Evolutionary conservation across 1,139 yeast genomes (phyloP), one percentile per base, ranked within the genome.

Genomic region (Pichia cactophila): DNA sequence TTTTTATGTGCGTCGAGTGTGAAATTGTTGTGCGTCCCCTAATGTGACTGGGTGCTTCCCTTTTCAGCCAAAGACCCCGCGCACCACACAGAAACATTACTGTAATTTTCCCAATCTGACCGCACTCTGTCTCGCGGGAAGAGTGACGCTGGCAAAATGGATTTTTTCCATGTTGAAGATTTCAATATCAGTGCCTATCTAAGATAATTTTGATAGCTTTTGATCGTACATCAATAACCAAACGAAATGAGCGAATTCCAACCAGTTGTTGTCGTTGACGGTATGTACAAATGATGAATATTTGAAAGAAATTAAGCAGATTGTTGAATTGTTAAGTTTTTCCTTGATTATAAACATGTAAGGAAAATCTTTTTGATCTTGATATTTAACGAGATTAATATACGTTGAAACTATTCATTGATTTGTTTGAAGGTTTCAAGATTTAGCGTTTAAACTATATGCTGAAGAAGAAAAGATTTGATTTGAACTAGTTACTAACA

Each of bases 211-310:
- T 35, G 20, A 35, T 17, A 35, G 35, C 35, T 31, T 31, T 31
- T 31, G 38, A 35, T 4, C 14, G 38, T 35, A 35, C 38, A 35
- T 35, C 38, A 35, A 43, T 44, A 45, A 33, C 43, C 48, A 48
- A 26, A 41, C 51, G 57, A 71, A 66, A 87, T 86, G 95, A 85
- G 92, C 78, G 80, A 86, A 73, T 87, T 83, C 75, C 94, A 87
- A 80, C 90, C 94, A 78, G 95, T 88, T 80, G 87, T 88, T 80
- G 96, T 88, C 75, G 83, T 86, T 81, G 95, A 86, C 79, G 95
- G 94, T 75, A 75, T 68, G 80, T 74, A 46, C 8, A 26, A 33
- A 12, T 20, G 5, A 38, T 23, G 29, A 16, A 17, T 35, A 2
- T 28, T 28, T 11, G 12, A 28, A 28, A 9, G 31, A 28, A 35